phyloP scores from a whole-genome alignment of 306 rosid species.

The Corylus americana region DNA sequence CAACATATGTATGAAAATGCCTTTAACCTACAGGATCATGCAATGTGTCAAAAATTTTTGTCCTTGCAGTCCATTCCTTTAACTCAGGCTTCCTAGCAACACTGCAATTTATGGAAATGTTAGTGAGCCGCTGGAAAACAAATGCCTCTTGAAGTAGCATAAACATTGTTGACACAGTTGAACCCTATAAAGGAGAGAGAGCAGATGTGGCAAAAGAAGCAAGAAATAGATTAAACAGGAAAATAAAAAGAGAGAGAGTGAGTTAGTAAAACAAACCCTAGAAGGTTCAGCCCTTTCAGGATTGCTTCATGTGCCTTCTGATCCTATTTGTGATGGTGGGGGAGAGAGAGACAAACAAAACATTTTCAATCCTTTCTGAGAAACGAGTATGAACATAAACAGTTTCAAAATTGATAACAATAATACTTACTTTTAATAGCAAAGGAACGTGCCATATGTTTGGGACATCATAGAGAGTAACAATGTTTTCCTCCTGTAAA shows the following conservation, averaged over 20 bases:
- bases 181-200: background rate
- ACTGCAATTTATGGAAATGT: conserved; percentile 42
- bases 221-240: conserved; percentile 9
- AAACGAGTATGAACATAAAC: conserved; percentile 7
- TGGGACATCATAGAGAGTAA: conserved; percentile 90
- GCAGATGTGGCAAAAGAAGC: background rate
- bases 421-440: conserved; percentile 68
- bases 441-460: conserved; percentile 97
- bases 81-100: conserved; percentile 54
- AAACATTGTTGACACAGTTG: conserved; percentile 5
- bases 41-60: conserved; percentile 53
- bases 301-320: conserved; percentile 89
- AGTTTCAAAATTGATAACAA: conserved; percentile 2
- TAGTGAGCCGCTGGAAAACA: conserved; percentile 9
- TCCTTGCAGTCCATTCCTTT: conserved; percentile 70
- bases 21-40: conserved; percentile 53
- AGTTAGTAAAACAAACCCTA: conserved; percentile 55
- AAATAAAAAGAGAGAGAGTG: conserved; percentile 9
- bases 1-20: conserved; percentile 8
- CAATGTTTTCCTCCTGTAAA: conserved; percentile 70
- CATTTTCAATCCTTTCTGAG: conserved; percentile 9
- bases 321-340: conserved; percentile 49
- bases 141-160: background rate
- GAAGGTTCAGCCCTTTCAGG: conserved; percentile 75
- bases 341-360: background rate